Conservation (phyloP, 2,329 filamentous ascomycete genomes). For the Mycosphaerella arachidis region DNA sequence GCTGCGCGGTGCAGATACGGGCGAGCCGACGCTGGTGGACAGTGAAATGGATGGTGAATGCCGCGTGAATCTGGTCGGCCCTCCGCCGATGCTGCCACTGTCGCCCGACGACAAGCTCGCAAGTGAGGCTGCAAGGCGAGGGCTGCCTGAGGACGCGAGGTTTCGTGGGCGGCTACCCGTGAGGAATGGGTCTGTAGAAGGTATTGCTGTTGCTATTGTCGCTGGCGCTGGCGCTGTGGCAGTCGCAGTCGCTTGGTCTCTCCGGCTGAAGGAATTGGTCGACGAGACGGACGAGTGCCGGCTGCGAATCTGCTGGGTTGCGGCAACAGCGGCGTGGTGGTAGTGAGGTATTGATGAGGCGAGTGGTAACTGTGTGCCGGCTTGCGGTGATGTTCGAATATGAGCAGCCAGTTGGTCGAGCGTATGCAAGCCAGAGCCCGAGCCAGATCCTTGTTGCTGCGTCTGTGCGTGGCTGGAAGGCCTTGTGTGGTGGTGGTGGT, state of each 20-base stretch:
- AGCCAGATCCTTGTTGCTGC: conserved; percentile 43
- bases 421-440: conserved; percentile 42
- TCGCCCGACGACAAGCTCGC: conserved; percentile 49
- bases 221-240: conserved; percentile 24
- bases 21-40: conserved; percentile 50
- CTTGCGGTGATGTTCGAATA: background rate
- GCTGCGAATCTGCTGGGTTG: conserved; percentile 47
- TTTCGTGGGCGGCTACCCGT: conserved; percentile 53
- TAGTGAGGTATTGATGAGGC: conserved; percentile 43
- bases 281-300: conserved; percentile 54
- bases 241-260: conserved; percentile 45
- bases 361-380: conserved; percentile 43
- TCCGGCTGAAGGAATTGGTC: conserved; percentile 51
- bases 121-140: conserved; percentile 54
- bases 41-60: conserved; percentile 58
- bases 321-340: conserved; percentile 49
- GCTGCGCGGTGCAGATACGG: conserved; percentile 45
- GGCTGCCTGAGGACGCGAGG: conserved; percentile 50
- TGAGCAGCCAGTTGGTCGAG: conserved; percentile 39
- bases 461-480: too few species aligned
- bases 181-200: conserved; percentile 43
- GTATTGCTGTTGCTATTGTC: background rate
- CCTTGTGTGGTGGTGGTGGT: conserved; percentile 45
- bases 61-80: conserved; percentile 53
- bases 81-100: conserved; percentile 44